Base-by-base conservation (phyloP, 2,329 filamentous ascomycete genomes). In the Epichloe elymi region DNA sequence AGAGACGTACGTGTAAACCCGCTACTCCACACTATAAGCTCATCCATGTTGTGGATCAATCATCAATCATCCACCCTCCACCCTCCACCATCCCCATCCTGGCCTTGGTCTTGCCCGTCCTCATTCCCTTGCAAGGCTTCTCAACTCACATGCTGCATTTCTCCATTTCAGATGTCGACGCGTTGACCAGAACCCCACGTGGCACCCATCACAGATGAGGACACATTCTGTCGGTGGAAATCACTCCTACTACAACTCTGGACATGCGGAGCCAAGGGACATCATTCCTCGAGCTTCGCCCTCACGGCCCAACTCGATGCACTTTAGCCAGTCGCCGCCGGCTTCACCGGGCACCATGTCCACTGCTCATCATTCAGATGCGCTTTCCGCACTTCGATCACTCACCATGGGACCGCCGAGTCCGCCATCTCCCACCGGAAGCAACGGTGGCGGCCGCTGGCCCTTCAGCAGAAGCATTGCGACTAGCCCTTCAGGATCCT, bases 231-330 rank as follows among this genome's bases (percentile, higher is more conserved):
- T 51, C 14, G 41, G 51, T 63, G 48, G 58, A 51, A 68, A 65
- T 57, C 68, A 73, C 54, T 68, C 75, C 26, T 69, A 69, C 55
- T 75, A 74, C 58, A 65, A 70, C 37, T 61, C 67, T 7, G 70
- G 67, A 43, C 66, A 72, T 53, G 67, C 72, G 48, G 78, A 81
- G 59, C 77, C 74, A 48, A 72, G 73, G 58, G 80, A 83, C 62
- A 83, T 83, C 57, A 74, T 83, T 56, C 80, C 80, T 47, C 76
- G 78, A 54, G 79, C 79, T 37, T 80, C 79, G 11, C 80, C 80
- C 12, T 83, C 80, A 15, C 73, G 79, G 53, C 78, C 78, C 42
- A 75, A 67, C 60, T 74, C 78, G 48, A 74, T 72, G 61, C 68
- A 78, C 63, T 68, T 77, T 59, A 74, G 53, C 51, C 57, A 74